Evolutionary conservation across 768 basidiomycete species (phyloP).

Genomic region (Lyophyllum shimeji): DNA sequence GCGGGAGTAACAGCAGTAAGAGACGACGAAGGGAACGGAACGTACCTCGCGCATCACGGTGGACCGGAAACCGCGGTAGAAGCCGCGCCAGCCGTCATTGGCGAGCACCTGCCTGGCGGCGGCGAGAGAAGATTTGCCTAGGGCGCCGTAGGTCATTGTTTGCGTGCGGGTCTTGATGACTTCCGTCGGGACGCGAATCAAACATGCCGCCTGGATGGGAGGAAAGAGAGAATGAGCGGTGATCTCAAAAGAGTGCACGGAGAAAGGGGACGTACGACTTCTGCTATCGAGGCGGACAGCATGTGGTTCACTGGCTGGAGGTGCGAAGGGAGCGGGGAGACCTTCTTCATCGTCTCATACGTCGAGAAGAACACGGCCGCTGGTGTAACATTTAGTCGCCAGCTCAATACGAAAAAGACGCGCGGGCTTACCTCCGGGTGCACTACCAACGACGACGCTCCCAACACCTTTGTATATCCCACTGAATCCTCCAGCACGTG

Average conservation of each 20-base stretch:
- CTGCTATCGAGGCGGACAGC: constrained; percentile 57
- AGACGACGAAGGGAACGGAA: no score
- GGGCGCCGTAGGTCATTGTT: constrained; percentile 69
- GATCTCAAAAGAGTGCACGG: constrained; percentile 6
- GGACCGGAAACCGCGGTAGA: constrained; percentile 85
- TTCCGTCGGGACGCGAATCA: constrained; percentile 94
- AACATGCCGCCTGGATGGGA: constrained; percentile 76
- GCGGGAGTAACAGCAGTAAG: not conserved
- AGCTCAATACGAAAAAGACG: not conserved
- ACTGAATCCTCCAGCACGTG: constrained; percentile 79
- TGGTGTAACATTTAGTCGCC: constrained; percentile 29
- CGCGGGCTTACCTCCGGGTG: constrained; percentile 77
- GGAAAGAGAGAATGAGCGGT: constrained; percentile 3
- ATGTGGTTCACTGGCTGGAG: constrained; percentile 62
- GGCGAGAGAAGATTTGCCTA: constrained; percentile 57
- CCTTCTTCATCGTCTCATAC: constrained; percentile 85
- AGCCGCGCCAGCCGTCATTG: constrained; percentile 70
- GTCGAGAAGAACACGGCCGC: constrained; percentile 95
- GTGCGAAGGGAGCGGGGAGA: constrained; percentile 58
- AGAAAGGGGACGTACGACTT: constrained; percentile 47
- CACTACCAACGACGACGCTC: constrained; percentile 92
- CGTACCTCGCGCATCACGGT: constrained; percentile 59
- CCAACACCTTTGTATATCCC: constrained; percentile 94
- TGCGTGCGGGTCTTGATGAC: constrained; percentile 94
- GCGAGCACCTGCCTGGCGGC: constrained; percentile 56